Evolutionary conservation across 129 eudicot genomes (phyloP).

Genomic region (sunflower (Helianthus annuus)): DNA sequence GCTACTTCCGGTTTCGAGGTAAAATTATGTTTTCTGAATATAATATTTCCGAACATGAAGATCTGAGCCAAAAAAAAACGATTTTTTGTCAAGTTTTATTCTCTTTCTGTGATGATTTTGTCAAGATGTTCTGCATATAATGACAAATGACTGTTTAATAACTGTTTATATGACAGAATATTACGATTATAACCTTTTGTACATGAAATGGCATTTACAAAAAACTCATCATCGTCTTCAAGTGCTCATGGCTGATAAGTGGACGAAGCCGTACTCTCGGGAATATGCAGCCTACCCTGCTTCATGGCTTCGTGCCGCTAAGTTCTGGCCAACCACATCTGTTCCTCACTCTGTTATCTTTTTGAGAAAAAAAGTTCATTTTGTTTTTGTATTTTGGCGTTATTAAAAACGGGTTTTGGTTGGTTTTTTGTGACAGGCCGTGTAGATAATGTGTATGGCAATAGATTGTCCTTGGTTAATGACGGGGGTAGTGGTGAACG

Average conservation of each 20-base stretch:
- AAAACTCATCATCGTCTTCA: slow-evolving; percentile 96
- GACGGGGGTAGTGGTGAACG: too few relatives aligned
- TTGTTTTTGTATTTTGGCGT: not conserved
- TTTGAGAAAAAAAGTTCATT: not conserved
- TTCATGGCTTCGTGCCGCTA: slow-evolving; percentile 87
- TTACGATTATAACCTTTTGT: not conserved
- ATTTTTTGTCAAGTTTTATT: too few relatives aligned
- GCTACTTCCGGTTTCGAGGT: too few relatives aligned
- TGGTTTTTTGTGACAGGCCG: slow-evolving; percentile 53
- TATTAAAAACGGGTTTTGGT: not conserved
- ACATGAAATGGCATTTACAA: slow-evolving; percentile 36
- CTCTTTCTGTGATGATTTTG: too few relatives aligned
- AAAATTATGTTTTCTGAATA: too few relatives aligned
- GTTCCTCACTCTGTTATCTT: slow-evolving; percentile 2
- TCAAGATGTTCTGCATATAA: too few relatives aligned
- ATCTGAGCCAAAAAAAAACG: too few relatives aligned
- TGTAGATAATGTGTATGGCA: slow-evolving; percentile 96
- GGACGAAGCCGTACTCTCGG: slow-evolving; percentile 95
- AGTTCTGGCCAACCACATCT: slow-evolving; percentile 96
- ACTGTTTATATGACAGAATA: not conserved
- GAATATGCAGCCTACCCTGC: slow-evolving; percentile 98
- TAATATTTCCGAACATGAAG: too few relatives aligned
- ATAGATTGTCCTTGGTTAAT: slow-evolving; percentile 1
- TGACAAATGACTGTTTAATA: not conserved
- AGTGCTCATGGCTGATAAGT: slow-evolving; percentile 85